These are phyloP conservation scores for Hypoxylon cercidicola DNA, from an alignment of 495 filamentous ascomycete species.

Conservation along the genomic window DNA sequence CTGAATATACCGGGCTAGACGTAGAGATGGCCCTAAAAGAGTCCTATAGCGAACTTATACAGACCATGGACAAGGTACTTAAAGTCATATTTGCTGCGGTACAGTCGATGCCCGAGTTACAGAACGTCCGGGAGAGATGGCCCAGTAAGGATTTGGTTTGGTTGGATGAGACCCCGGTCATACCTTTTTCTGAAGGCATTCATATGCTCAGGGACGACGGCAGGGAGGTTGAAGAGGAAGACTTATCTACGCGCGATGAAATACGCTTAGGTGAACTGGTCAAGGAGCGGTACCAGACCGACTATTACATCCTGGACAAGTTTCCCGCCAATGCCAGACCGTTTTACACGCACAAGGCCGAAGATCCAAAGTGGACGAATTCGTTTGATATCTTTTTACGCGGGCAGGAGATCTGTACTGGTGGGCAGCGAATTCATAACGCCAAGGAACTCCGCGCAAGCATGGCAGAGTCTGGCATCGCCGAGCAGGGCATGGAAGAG, in stretches of 20 bases:
- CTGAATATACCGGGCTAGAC: conserved; percentile 86
- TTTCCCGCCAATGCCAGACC: conserved; percentile 77
- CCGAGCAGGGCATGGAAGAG: conserved; percentile 73
- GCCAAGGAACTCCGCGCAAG: conserved; percentile 72
- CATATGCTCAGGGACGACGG: conserved; percentile 76
- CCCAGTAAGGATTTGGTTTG: conserved; percentile 62
- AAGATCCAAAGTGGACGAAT: conserved; percentile 73
- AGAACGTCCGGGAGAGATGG: conserved; percentile 60
- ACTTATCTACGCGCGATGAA: conserved; percentile 77
- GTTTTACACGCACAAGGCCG: conserved; percentile 85
- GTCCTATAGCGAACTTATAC: conserved; percentile 82
- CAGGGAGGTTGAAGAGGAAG: conserved; percentile 68
- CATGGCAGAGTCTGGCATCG: conserved; percentile 73
- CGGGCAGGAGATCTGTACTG: conserved; percentile 81
- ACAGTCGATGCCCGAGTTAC: conserved; percentile 66
- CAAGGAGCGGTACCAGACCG: conserved; percentile 76
- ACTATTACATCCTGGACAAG: conserved; percentile 85
- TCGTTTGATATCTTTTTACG: conserved; percentile 86
- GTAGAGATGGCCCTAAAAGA: conserved; percentile 83
- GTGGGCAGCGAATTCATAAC: conserved; percentile 84
- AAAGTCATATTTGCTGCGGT: conserved; percentile 78
- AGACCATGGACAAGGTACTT: conserved; percentile 76
- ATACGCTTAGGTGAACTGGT: conserved; percentile 75
- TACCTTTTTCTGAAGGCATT: conserved; percentile 76
- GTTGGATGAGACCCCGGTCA: conserved; percentile 75